phyloP scores from a whole-genome alignment of 129 eudicot species.

The Mikania micrantha region DNA sequence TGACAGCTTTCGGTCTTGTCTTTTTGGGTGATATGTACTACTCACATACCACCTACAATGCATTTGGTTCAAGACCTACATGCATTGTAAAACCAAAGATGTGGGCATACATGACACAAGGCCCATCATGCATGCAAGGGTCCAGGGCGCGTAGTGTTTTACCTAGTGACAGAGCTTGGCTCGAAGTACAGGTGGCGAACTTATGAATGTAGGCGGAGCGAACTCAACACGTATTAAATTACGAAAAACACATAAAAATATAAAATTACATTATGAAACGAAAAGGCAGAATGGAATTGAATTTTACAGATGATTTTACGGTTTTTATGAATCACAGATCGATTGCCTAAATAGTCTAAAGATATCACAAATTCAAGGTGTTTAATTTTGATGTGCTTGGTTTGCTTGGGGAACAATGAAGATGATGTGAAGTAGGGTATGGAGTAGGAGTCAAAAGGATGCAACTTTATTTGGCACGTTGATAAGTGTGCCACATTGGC shows the following conservation, averaged over 20 bases:
- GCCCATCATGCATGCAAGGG: too few relatives aligned
- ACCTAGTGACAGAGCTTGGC: too few relatives aligned
- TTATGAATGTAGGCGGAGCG: too few relatives aligned
- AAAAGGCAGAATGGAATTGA: too few relatives aligned
- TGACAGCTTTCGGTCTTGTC: conserved; percentile 22
- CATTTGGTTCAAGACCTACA: conserved; percentile 6
- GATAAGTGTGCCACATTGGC: neutral
- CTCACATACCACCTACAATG: conserved; percentile 12
- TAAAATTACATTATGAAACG: too few relatives aligned
- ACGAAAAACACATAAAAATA: too few relatives aligned
- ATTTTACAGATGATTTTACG: too few relatives aligned
- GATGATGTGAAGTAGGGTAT: neutral
- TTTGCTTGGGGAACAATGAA: neutral
- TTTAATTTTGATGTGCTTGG: neutral
- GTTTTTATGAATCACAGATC: too few relatives aligned
- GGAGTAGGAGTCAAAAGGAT: neutral
- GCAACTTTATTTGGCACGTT: neutral
- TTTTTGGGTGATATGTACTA: conserved; percentile 18
- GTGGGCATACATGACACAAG: too few relatives aligned
- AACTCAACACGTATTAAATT: too few relatives aligned
- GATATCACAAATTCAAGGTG: neutral
- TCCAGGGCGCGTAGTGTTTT: too few relatives aligned
- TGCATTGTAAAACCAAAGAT: neutral
- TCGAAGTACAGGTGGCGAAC: too few relatives aligned
- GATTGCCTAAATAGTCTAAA: neutral